A percentile compares a stretch with the other conserved stretches of the same genome.
Conservation (phyloP, 1,284 basidiomycete species). For the Cystobasidiaceae sp. region DNA sequence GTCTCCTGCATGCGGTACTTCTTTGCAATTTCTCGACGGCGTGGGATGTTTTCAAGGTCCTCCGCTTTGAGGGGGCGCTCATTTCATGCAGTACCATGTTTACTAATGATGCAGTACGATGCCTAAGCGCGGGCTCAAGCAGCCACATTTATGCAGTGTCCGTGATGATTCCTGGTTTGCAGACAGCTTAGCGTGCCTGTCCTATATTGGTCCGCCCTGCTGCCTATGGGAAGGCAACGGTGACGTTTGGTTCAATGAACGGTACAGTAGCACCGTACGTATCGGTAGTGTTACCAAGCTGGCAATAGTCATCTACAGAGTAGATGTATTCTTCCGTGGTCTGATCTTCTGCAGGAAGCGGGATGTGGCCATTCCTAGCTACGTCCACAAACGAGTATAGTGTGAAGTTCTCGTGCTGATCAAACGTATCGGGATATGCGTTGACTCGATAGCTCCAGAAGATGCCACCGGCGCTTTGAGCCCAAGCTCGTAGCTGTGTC, state of each 20-base stretch:
- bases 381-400: conserved; percentile 24
- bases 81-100: too few relatives aligned
- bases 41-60: too few relatives aligned
- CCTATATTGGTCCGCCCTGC: not conserved
- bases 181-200: too few relatives aligned
- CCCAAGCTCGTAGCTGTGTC: conserved; percentile 41
- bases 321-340: conserved; percentile 8
- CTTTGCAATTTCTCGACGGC: too few relatives aligned
- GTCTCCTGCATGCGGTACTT: too few relatives aligned
- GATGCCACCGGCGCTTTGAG: conserved; percentile 33
- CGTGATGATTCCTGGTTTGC: too few relatives aligned
- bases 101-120: too few relatives aligned
- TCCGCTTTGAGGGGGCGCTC: too few relatives aligned
- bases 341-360: conserved; percentile 3
- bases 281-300: conserved; percentile 21
- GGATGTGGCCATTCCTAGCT: conserved; percentile 20
- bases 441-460: conserved; percentile 36
- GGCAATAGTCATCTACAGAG: conserved; percentile 6
- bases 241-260: conserved; percentile 11
- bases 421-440: conserved; percentile 6
- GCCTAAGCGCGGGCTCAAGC: too few relatives aligned
- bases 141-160: too few relatives aligned
- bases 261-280: conserved; percentile 17
- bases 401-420: conserved; percentile 27
- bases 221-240: not conserved